These are phyloP conservation scores for Debaryomyces robertsiae DNA, from an alignment of 1,139 yeast species.

Conservation along the genomic window DNA sequence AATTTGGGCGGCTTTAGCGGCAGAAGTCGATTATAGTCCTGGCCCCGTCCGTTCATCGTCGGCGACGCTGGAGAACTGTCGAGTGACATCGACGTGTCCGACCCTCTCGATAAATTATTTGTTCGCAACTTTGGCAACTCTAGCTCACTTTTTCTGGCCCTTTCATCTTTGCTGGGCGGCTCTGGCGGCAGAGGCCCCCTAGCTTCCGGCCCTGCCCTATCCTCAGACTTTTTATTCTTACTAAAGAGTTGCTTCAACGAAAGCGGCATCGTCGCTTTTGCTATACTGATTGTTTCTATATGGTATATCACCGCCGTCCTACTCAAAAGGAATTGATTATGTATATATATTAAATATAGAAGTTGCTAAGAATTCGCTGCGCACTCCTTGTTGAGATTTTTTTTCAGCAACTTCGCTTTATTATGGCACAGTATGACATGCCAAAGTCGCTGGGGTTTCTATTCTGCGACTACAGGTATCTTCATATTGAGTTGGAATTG, in stretches of 20 bases:
- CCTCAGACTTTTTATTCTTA: constrained; percentile 5
- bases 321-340: constrained; percentile 1
- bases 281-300: not conserved
- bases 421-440: no score
- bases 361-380: constrained; percentile 5
- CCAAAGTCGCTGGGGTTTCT: no score
- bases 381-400: constrained; percentile 5
- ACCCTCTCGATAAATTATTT: constrained; percentile 5
- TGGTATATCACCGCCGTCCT: not conserved
- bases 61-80: constrained; percentile 10
- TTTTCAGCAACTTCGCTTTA: constrained; percentile 2
- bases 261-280: constrained; percentile 9
- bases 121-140: constrained; percentile 11
- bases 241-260: constrained; percentile 9
- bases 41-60: not conserved
- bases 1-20: constrained; percentile 8
- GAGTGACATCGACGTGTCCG: constrained; percentile 5
- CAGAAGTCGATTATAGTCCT: constrained; percentile 6
- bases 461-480: no score
- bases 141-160: not conserved
- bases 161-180: constrained; percentile 1
- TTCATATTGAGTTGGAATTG: no score
- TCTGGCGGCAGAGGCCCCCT: not conserved
- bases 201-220: not conserved
- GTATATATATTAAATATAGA: constrained; percentile 2